Base-by-base conservation (phyloP, 352 stramenopile genomes). In the Pythium rhizo-oryzae region DNA sequence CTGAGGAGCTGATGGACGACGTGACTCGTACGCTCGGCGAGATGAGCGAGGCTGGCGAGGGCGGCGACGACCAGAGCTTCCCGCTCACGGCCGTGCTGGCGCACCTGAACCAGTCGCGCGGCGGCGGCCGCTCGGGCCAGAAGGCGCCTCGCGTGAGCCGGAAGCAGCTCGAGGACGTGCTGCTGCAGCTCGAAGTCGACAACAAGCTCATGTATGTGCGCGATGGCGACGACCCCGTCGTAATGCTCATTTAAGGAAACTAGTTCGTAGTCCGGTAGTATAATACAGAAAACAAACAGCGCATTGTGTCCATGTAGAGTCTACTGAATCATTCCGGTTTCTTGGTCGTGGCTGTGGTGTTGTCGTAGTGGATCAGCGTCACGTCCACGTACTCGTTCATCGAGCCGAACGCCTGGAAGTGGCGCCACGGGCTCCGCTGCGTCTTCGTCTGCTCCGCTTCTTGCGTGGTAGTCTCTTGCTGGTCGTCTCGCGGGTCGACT, bases 141-240 rank as follows among this genome's bases (percentile, higher is more conserved):
- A 21, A 47, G 41, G 71, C 74, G 23, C n/a, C 43, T 1, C 58
- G 44, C 8, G 76, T 93, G 35, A 77, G 76, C 23, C 75, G 71
- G 41, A 64, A 59, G n/a, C 81, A 92, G 64, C 72, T 96, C 60
- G 82, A 92, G 61, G 76, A 80, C 55, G 80, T 94, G 54, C 70
- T 95, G 60, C 65, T 86, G 58, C 78, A 85, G 62, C 77, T 95
- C 55, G 89, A 96, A 59, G 78, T 92, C 66, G 76, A 94, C 76
- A 96, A 96, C 81, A 94, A 94, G 75, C 72, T 96, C 77, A 96
- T 96, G 89, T 96, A 92, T 73, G 82, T 96, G 58, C 85, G 80
- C 67, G 88, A 94, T 71, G 83, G 81, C 63, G 86, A 85, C 49
- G 85, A 91, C 51, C 87, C 87, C 25, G 81, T 88, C 73, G 76